Conservation (phyloP, 2,329 filamentous ascomycete genomes). For the Penicillium palitans region DNA sequence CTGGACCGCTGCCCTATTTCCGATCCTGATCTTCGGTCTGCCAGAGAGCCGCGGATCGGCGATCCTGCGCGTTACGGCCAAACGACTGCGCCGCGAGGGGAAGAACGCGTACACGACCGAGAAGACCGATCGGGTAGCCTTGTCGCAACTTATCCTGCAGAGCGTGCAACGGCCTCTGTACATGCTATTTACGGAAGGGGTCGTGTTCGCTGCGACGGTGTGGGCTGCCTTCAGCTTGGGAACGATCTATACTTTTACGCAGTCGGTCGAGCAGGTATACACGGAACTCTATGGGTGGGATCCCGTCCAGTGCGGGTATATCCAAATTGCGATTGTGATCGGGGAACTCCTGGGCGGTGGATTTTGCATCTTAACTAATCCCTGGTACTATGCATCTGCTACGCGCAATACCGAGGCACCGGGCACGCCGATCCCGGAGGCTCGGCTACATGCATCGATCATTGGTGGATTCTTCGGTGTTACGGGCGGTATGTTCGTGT, state of each 20-base stretch:
- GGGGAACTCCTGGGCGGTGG: slow-evolving; percentile 43
- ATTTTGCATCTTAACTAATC: slow-evolving; percentile 39
- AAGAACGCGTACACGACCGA: slow-evolving; percentile 22
- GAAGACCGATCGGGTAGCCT: slow-evolving; percentile 6
- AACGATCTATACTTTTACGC: slow-evolving; percentile 44
- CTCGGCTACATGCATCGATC: slow-evolving; percentile 43
- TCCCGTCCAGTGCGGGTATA: slow-evolving; percentile 33
- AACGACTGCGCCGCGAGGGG: slow-evolving; percentile 37
- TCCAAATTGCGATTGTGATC: slow-evolving; percentile 42
- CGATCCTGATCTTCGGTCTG: slow-evolving; percentile 44
- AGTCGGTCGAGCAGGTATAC: slow-evolving; percentile 41
- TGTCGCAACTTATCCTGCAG: slow-evolving; percentile 12
- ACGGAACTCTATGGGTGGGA: slow-evolving; percentile 36
- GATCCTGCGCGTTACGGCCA: slow-evolving; percentile 39
- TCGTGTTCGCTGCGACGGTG: slow-evolving; percentile 43
- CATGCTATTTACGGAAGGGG: slow-evolving; percentile 43
- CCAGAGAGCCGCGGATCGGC: slow-evolving; percentile 44
- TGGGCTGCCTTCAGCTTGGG: slow-evolving; percentile 47
- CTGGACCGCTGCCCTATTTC: slow-evolving; percentile 43
- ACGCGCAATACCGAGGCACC: slow-evolving; percentile 34
- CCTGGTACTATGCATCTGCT: slow-evolving; percentile 22
- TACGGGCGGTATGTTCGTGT: slow-evolving; percentile 35
- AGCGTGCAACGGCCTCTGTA: slow-evolving; percentile 39
- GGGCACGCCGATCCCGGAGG: slow-evolving; percentile 44
- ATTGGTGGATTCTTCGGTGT: slow-evolving; percentile 37